These are phyloP conservation scores for Elsinoe perseae DNA, from an alignment of 2,329 filamentous ascomycete genomes.

Conservation along the genomic window DNA sequence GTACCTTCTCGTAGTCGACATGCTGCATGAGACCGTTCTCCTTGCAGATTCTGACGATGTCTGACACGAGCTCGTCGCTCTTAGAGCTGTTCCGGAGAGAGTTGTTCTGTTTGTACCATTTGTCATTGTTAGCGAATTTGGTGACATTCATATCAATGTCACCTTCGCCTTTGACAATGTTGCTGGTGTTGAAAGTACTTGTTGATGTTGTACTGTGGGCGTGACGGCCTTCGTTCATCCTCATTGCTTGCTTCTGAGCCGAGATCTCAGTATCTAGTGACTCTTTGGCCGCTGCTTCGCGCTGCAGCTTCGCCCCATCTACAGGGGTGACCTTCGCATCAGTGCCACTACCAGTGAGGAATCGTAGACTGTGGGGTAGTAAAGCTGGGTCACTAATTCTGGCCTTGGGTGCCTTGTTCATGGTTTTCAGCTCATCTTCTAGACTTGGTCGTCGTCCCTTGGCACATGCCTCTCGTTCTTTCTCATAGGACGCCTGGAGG, in stretches of 20 bases:
- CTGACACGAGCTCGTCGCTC: not conserved
- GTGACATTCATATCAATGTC: constrained; percentile 32
- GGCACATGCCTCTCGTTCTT: constrained; percentile 33
- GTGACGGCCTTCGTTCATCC: constrained; percentile 3
- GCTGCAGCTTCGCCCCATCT: not conserved
- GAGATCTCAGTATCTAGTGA: constrained; percentile 1
- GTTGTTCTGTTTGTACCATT: constrained; percentile 33
- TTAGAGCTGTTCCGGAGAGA: constrained; percentile 2
- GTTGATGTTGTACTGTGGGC: not conserved
- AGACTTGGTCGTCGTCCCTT: constrained; percentile 2
- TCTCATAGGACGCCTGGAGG: constrained; percentile 41
- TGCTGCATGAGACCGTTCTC: constrained; percentile 15
- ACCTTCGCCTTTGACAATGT: constrained; percentile 30
- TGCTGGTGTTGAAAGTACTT: no score
- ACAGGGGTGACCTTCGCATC: not conserved
- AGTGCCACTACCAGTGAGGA: not conserved
- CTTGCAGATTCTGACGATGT: constrained; percentile 5
- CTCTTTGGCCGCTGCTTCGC: constrained; percentile 7
- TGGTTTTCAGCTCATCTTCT: constrained; percentile 14
- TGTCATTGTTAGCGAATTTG: constrained; percentile 28
- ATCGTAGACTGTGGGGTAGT: not conserved
- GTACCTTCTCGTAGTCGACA: constrained; percentile 5
- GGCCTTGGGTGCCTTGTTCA: not conserved
- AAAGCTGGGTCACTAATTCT: not conserved
- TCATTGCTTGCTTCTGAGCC: constrained; percentile 11